These are phyloP conservation scores for Epichloe baconii DNA, from an alignment of 2,329 filamentous ascomycete species.

Conservation along the genomic window DNA sequence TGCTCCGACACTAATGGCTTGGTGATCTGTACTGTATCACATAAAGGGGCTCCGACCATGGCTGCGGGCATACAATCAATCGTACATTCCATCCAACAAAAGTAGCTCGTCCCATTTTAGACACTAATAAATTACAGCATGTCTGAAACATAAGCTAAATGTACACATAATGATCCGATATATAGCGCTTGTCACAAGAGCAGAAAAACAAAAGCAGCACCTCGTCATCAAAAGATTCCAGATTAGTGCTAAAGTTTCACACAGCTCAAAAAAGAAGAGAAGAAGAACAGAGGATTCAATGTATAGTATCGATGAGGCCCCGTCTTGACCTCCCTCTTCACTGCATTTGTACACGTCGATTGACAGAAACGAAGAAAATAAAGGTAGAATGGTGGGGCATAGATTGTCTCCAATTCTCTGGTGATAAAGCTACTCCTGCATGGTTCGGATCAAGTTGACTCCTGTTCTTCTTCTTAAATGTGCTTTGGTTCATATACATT, in stretches of 20 bases:
- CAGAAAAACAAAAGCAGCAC: background rate
- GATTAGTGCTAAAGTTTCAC: background rate
- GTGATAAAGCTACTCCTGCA: slow-evolving; percentile 3
- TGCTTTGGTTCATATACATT: slow-evolving; percentile 16
- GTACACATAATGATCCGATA: slow-evolving; percentile 14
- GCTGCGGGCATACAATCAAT: background rate
- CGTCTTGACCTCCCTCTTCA: background rate
- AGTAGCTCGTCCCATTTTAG: slow-evolving; percentile 14
- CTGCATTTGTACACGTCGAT: background rate
- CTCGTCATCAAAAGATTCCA: slow-evolving; percentile 1
- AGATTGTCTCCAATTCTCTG: background rate
- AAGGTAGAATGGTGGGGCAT: background rate
- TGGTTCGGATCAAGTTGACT: slow-evolving; percentile 10
- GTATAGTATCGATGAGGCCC: background rate
- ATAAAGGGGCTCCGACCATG: background rate
- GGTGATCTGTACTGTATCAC: no score
- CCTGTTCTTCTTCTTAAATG: slow-evolving; percentile 2
- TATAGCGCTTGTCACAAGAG: slow-evolving; percentile 9
- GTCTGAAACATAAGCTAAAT: slow-evolving; percentile 27
- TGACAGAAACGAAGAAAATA: background rate
- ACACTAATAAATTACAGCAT: slow-evolving; percentile 33
- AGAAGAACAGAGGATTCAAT: background rate
- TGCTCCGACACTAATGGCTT: no score
- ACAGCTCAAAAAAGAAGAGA: background rate
- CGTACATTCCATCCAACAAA: background rate